Evolutionary conservation across 805 yeast species (phyloP), one percentile per base, ranked within the genome.

Genomic region (Martiniozyma abietophila): DNA sequence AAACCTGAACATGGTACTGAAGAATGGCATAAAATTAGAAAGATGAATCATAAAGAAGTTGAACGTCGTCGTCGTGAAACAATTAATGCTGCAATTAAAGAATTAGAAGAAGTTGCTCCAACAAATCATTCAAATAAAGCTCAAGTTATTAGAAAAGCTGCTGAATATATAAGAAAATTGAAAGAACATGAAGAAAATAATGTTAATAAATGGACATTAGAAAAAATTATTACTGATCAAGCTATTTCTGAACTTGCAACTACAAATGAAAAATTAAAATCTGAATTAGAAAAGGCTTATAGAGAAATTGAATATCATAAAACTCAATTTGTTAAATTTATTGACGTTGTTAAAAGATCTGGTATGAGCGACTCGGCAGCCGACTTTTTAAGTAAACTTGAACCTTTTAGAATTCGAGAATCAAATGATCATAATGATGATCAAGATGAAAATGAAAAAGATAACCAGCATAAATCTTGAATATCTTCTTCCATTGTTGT

Each of bases 121-220:
- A 75, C 83, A 10, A 73, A 76, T 32, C 95, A 85, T 51, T 74
- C 83, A 36, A 89, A 89, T 59, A 92, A 92, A 65, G 81, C 96
- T 12, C 89, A 85, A 54, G 83, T 89, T 40, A 67, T 92, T 46
- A 77, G 76, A 50, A 71, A 89, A 40, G 95, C 95, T 4, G 89
- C 84, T 22, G 96, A 88, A 53, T 85, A 81, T 52, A 92, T 92
- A 55, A 76, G 80, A 58, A 74, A 88, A 59, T 70, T 92, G 53
- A 83, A 86, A 59, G 95, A 84, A 49, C 84, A 83, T 49, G 96
- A 88, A 59, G 78, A 75, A 58, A 77, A 80, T 49, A 82, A 83
- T 53, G 79, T 85, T 49, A 96, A 89, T 59, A 89, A 92, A 63
- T 84, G 94, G 84, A 88, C 96, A 5, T 67, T 89, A 51, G 96